Percentiles rank a stretch among this genome's conserved stretches.
These are phyloP conservation scores for Quercus bicolor DNA, from an alignment of 306 rosid genomes.

Conservation along the genomic window DNA sequence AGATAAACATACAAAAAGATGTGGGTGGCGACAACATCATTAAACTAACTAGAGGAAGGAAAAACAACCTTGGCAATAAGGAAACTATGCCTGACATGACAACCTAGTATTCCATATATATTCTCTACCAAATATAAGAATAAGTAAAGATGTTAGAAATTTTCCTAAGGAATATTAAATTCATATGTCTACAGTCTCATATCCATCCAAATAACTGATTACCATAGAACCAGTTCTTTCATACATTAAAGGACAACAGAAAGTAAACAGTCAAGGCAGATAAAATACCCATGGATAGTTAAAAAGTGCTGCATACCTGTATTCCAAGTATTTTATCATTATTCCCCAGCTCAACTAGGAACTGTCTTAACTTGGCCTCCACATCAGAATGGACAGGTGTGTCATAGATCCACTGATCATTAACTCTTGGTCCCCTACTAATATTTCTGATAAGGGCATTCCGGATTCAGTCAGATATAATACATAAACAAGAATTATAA, in stretches of 20 bases:
- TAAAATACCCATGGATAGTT: neutral
- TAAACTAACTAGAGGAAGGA: neutral
- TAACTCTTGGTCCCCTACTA: constrained; percentile 59
- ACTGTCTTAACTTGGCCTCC: constrained; percentile 80
- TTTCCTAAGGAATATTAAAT: neutral
- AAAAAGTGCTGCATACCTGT: constrained; percentile 53
- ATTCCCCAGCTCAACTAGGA: constrained; percentile 72
- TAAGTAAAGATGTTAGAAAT: neutral
- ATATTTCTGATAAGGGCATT: constrained; percentile 53
- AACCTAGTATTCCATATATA: neutral
- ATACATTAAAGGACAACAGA: neutral
- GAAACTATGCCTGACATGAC: neutral
- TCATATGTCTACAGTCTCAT: neutral
- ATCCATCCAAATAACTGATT: neutral
- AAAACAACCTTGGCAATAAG: neutral
- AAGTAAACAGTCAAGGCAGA: no score
- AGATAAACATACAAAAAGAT: neutral
- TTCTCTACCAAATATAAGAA: neutral
- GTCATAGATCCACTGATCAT: constrained; percentile 76
- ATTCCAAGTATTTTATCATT: constrained; percentile 85
- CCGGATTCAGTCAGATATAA: constrained; percentile 35
- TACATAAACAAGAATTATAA: constrained; percentile 18
- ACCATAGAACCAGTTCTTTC: neutral
- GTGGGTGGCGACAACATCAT: neutral
- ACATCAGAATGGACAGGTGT: constrained; percentile 73